These are phyloP conservation scores for Trapa incisa DNA, from an alignment of 345 rosid genomes.

Conservation along the genomic window DNA sequence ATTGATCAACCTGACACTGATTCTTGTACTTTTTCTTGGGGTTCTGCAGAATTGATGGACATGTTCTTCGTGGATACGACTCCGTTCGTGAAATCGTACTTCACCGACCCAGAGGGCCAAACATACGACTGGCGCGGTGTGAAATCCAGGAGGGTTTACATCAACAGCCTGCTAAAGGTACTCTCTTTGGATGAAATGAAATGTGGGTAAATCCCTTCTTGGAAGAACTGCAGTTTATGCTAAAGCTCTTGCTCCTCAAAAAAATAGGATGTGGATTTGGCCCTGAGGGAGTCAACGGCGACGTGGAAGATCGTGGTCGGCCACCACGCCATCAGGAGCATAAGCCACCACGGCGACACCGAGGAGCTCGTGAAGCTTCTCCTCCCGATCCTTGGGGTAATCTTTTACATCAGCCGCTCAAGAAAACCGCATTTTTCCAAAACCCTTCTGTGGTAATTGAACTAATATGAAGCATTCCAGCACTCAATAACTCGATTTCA, in stretches of 20 bases:
- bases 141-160: constrained; percentile 33
- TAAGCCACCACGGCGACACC: constrained; percentile 61
- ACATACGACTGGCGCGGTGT: constrained; percentile 60
- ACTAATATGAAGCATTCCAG: background rate
- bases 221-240: background rate
- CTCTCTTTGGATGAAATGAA: background rate
- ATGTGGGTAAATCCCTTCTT: background rate
- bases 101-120: constrained; percentile 28
- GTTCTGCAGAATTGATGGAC: constrained; percentile 38
- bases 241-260: background rate
- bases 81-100: constrained; percentile 57
- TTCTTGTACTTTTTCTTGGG: background rate
- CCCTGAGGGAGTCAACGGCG: constrained; percentile 35
- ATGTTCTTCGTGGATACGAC: constrained; percentile 68
- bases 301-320: constrained; percentile 74
- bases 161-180: constrained; percentile 26
- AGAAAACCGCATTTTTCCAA: background rate
- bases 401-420: background rate
- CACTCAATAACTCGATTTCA: too few species aligned
- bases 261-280: constrained; percentile 26
- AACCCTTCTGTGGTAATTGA: too few species aligned
- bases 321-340: constrained; percentile 61
- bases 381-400: constrained; percentile 44
- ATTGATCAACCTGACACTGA: too few species aligned
- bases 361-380: constrained; percentile 36